These are phyloP conservation scores for Jamesozyma hellenica DNA, from an alignment of 805 yeast genomes.

Conservation along the genomic window DNA sequence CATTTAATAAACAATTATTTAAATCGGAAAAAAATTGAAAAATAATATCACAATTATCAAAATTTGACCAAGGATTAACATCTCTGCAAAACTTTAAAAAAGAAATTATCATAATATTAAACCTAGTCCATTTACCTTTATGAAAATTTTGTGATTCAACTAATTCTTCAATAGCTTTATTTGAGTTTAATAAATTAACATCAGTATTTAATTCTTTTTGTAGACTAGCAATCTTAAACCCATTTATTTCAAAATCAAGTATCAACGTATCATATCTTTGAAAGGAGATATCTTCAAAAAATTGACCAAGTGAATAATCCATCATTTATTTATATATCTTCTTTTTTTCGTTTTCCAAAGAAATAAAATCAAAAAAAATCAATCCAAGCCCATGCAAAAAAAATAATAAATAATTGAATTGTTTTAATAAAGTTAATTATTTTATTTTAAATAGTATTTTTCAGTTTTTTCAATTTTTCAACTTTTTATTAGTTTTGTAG, in stretches of 20 bases:
- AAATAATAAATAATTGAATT: too few species aligned
- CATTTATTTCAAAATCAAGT: slow-evolving; percentile 24
- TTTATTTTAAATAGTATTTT: too few species aligned
- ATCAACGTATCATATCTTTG: slow-evolving; percentile 18
- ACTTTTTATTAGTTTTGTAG: too few species aligned
- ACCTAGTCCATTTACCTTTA: slow-evolving; percentile 24
- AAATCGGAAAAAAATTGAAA: slow-evolving; percentile 35
- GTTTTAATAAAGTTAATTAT: too few species aligned
- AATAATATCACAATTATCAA: slow-evolving; percentile 42
- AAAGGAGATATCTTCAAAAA: slow-evolving; percentile 13
- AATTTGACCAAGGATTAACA: slow-evolving; percentile 42
- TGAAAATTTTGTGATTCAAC: slow-evolving; percentile 12
- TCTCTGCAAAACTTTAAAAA: slow-evolving; percentile 41
- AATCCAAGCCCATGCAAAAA: too few species aligned
- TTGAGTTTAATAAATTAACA: slow-evolving; percentile 4
- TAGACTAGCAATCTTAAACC: slow-evolving; percentile 28
- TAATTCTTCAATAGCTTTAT: slow-evolving; percentile 11
- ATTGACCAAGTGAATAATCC: slow-evolving; percentile 10
- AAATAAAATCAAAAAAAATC: too few species aligned
- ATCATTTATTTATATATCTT: slow-evolving; percentile 1
- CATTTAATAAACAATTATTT: slow-evolving; percentile 36
- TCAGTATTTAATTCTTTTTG: slow-evolving; percentile 22
- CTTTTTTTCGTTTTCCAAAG: too few species aligned
- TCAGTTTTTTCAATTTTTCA: too few species aligned
- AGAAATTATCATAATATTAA: slow-evolving; percentile 37